phyloP scores from a whole-genome alignment of 2,329 filamentous ascomycete genomes.

The Cucurbitaria berberidis region DNA sequence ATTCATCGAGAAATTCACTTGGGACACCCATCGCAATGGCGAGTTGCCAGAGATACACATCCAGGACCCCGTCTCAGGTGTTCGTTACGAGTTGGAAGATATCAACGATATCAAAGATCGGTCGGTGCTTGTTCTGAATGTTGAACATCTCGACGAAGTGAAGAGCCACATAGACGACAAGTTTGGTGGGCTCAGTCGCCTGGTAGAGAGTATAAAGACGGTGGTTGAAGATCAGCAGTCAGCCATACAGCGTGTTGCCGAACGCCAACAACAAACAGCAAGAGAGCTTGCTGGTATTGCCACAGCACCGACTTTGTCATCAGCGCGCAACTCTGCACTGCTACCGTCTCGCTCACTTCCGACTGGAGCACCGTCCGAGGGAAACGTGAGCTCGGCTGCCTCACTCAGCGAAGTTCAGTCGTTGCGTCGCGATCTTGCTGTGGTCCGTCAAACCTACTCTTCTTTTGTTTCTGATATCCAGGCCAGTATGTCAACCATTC shows the following conservation, averaged over 20 bases:
- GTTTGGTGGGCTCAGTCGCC: constrained; percentile 75
- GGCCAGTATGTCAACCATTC: constrained; percentile 82
- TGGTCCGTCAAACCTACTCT: constrained; percentile 91
- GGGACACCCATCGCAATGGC: constrained; percentile 96
- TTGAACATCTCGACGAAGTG: constrained; percentile 92
- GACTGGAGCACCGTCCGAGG: constrained; percentile 23
- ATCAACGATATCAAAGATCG: constrained; percentile 91
- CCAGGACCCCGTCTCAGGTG: constrained; percentile 91
- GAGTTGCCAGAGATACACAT: constrained; percentile 98
- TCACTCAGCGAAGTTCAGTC: constrained; percentile 81
- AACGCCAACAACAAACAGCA: constrained; percentile 86
- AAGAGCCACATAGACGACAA: constrained; percentile 96
- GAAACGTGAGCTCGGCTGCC: constrained; percentile 54
- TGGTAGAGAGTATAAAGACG: constrained; percentile 86
- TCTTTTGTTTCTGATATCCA: constrained; percentile 89
- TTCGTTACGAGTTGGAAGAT: constrained; percentile 96
- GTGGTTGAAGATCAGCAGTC: constrained; percentile 82
- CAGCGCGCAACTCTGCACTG: constrained; percentile 44
- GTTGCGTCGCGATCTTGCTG: constrained; percentile 84
- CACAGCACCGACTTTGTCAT: constrained; percentile 50
- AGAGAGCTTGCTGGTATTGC: constrained; percentile 80
- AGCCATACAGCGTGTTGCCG: constrained; percentile 83
- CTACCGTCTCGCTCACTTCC: constrained; percentile 39
- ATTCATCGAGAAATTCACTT: constrained; percentile 99
- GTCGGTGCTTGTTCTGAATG: constrained; percentile 91